Percentiles rank a stretch among this genome's conserved stretches.
Conservation (phyloP, 305 asterid species). For the Solanum hybrid region DNA sequence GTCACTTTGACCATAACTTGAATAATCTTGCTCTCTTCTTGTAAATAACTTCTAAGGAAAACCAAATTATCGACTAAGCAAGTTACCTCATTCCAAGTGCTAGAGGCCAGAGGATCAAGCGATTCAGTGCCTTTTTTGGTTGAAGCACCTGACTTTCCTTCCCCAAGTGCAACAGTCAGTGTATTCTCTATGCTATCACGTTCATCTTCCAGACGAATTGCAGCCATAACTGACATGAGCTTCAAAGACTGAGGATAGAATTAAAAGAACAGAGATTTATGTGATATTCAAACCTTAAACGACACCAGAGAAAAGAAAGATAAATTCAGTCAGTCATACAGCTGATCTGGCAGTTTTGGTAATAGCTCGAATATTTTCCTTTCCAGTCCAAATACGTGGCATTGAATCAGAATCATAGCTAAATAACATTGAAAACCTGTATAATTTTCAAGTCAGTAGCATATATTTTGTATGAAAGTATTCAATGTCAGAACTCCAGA, state of each 20-base stretch:
- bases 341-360: conserved; percentile 95
- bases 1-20: not conserved
- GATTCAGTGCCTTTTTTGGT: conserved; percentile 39
- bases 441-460: conserved; percentile 8
- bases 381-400: conserved; percentile 99
- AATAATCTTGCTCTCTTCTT: not conserved
- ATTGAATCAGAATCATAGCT: conserved; percentile 91
- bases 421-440: conserved; percentile 81
- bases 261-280: not conserved
- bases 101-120: conserved; percentile 86
- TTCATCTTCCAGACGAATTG: conserved; percentile 75
- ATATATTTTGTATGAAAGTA: not conserved
- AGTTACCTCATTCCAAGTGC: conserved; percentile 92
- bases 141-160: conserved; percentile 47
- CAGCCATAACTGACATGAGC: conserved; percentile 89
- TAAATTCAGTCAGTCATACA: conserved; percentile 41
- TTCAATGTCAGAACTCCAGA: not conserved
- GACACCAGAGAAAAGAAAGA: not conserved
- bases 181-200: conserved; percentile 74
- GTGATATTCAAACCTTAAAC: conserved; percentile 55
- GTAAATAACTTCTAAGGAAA: not conserved
- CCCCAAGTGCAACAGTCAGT: conserved; percentile 65
- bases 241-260: conserved; percentile 61
- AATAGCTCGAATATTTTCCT: conserved; percentile 95
- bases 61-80: not conserved